Conservation (phyloP, 805 yeast genomes). For the Tetrapisispora pingtungensis region DNA sequence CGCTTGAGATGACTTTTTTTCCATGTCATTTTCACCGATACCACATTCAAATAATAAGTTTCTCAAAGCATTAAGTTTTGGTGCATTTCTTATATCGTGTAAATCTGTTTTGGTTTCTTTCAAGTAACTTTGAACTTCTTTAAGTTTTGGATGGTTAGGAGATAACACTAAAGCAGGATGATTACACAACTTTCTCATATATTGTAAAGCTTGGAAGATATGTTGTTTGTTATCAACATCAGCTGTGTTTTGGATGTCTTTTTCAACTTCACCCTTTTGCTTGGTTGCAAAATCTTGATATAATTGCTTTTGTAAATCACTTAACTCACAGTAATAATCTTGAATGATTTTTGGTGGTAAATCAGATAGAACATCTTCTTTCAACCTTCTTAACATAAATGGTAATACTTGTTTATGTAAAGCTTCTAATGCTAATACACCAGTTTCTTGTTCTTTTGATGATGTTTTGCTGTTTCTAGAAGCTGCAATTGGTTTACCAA, state of each 20-base stretch:
- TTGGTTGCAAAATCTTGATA: slow-evolving; percentile 84
- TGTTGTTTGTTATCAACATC: slow-evolving; percentile 64
- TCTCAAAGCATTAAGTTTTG: slow-evolving; percentile 75
- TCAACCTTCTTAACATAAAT: slow-evolving; percentile 87
- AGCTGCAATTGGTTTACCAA: slow-evolving; percentile 96
- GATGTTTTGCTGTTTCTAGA: slow-evolving; percentile 81
- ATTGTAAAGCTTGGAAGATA: slow-evolving; percentile 93
- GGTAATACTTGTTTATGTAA: slow-evolving; percentile 95
- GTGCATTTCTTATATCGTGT: slow-evolving; percentile 75
- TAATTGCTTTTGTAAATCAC: slow-evolving; percentile 77
- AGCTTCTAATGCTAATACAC: slow-evolving; percentile 91
- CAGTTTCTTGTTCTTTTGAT: slow-evolving; percentile 91
- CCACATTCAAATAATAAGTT: slow-evolving; percentile 86
- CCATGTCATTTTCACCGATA: slow-evolving; percentile 39
- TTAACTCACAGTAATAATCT: slow-evolving; percentile 93
- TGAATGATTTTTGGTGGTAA: slow-evolving; percentile 97
- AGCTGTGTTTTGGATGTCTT: slow-evolving; percentile 44
- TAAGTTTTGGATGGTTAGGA: slow-evolving; percentile 71
- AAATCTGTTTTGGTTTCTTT: slow-evolving; percentile 47
- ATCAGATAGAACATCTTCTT: slow-evolving; percentile 92
- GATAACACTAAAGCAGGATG: slow-evolving; percentile 88
- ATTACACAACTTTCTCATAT: slow-evolving; percentile 93
- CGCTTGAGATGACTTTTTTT: slow-evolving; percentile 30
- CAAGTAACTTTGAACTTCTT: slow-evolving; percentile 55
- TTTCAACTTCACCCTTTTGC: slow-evolving; percentile 62